A percentile compares a stretch with the other conserved stretches of the same genome.
Evolutionary conservation across 306 rosid species (phyloP).

Genomic region (Quercus glauca): DNA sequence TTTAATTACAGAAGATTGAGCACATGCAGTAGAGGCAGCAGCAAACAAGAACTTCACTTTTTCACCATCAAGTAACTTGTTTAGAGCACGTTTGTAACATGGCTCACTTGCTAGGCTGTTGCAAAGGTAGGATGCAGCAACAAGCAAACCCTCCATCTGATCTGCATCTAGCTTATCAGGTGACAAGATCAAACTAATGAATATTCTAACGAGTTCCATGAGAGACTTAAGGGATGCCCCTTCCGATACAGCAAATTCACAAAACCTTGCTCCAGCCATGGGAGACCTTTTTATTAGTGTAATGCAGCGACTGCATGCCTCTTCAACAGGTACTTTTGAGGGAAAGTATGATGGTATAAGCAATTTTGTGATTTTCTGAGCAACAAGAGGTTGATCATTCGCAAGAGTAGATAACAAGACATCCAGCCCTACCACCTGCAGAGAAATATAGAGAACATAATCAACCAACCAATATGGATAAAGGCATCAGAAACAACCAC

Average conservation of each 20-base stretch:
- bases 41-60: conserved; percentile 57
- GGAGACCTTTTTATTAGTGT: conserved; percentile 84
- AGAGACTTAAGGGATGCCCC: conserved; percentile 69
- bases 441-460: conserved; percentile 19
- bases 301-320: conserved; percentile 86
- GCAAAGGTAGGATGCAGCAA: conserved; percentile 61
- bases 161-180: conserved; percentile 42
- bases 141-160: conserved; percentile 72
- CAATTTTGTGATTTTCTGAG: conserved; percentile 75
- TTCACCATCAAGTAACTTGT: conserved; percentile 57
- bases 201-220: conserved; percentile 60
- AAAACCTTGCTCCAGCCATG: conserved; percentile 85
- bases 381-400: conserved; percentile 66
- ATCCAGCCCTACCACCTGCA: conserved; percentile 71
- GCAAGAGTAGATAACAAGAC: conserved; percentile 58
- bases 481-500: conserved; percentile 7
- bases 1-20: conserved; percentile 69
- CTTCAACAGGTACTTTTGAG: conserved; percentile 56
- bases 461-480: conserved; percentile 15
- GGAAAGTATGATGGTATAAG: conserved; percentile 90
- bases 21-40: conserved; percentile 49
- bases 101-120: conserved; percentile 47
- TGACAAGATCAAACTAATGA: conserved; percentile 55
- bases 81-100: conserved; percentile 44
- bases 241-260: conserved; percentile 58